Evolutionary conservation across 257 asterid species (phyloP).

Genomic region (Solanum arcanum): DNA sequence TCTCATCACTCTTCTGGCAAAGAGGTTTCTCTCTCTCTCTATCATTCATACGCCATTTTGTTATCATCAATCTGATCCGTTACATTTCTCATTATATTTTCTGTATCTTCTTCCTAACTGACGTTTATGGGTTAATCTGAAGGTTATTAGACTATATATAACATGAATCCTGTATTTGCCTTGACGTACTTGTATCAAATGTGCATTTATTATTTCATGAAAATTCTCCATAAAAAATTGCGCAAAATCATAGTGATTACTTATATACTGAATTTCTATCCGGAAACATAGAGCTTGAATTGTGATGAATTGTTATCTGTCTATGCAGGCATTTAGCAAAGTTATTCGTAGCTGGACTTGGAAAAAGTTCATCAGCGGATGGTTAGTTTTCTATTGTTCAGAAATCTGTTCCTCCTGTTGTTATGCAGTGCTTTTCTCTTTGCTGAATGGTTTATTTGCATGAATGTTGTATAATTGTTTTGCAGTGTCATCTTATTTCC

Average conservation of each 20-base stretch:
- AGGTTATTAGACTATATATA: neutral
- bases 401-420: neutral
- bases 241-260: neutral
- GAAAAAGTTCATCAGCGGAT: slow-evolving; percentile 72
- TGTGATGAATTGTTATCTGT: neutral
- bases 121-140: neutral
- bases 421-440: neutral
- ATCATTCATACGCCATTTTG: neutral
- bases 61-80: neutral
- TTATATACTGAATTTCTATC: neutral
- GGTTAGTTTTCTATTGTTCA: slow-evolving; percentile 28
- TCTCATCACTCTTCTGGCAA: slow-evolving; percentile 29
- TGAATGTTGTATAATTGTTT: neutral
- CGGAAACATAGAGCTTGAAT: neutral
- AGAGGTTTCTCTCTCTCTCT: slow-evolving; percentile 25
- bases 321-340: slow-evolving; percentile 51
- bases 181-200: neutral
- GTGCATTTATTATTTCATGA: neutral
- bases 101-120: neutral
- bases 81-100: neutral
- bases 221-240: neutral
- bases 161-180: neutral
- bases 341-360: slow-evolving; percentile 74
- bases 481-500: slow-evolving; percentile 79
- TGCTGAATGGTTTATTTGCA: neutral